Evolutionary conservation across 1,284 basidiomycete species (phyloP).

Genomic region (Apiotrichum gracile): DNA sequence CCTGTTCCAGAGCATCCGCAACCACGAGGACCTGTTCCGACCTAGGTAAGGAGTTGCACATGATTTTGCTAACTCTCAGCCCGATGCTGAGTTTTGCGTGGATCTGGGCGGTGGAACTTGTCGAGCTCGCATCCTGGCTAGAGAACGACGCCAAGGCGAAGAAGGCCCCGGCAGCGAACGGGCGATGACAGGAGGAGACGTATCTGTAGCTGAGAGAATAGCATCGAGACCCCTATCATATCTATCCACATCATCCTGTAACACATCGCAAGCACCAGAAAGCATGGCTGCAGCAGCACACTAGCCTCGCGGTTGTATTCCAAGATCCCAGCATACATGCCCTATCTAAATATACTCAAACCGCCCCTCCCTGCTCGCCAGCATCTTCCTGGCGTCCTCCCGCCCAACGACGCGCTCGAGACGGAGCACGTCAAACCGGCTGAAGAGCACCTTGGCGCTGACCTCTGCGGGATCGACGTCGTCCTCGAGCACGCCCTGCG

Average conservation of each 20-base stretch:
- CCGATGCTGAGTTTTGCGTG: constrained; percentile 43
- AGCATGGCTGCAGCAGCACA: no score
- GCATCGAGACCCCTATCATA: no score
- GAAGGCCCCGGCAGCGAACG: not conserved
- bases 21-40: constrained; percentile 12
- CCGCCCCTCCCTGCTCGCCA: constrained; percentile 40
- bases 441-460: constrained; percentile 70
- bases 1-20: constrained; percentile 3
- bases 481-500: constrained; percentile 21
- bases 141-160: not conserved
- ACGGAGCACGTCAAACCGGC: constrained; percentile 78
- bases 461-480: constrained; percentile 64
- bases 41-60: constrained; percentile 13
- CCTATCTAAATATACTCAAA: constrained; percentile 41
- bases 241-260: no score
- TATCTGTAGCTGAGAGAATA: no score
- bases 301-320: no score
- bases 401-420: constrained; percentile 70
- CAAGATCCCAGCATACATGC: not conserved
- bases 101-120: constrained; percentile 36
- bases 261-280: no score
- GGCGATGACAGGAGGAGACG: no score
- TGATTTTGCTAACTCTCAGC: constrained; percentile 14
- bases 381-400: constrained; percentile 45
- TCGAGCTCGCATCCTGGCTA: constrained; percentile 7